Conservation (phyloP, 2,329 filamentous ascomycete species). For the Teratosphaeria epicoccoides region DNA sequence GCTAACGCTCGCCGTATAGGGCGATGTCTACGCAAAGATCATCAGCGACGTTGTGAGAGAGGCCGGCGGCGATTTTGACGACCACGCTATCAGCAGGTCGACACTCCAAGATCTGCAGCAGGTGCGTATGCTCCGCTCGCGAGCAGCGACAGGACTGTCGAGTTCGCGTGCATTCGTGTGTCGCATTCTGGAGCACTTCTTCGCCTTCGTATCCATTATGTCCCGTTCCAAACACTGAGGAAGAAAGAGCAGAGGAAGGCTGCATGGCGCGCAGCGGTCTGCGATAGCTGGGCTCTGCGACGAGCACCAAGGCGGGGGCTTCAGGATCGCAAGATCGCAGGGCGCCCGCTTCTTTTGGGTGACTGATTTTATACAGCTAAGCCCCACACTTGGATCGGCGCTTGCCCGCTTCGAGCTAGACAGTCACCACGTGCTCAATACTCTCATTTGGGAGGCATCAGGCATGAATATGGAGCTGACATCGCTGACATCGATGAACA, state of each 20-base stretch:
- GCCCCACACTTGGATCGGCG: slow-evolving; percentile 12
- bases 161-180: background rate
- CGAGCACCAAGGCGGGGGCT: slow-evolving; percentile 30
- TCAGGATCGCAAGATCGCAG: slow-evolving; percentile 26
- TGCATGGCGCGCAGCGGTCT: background rate
- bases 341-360: slow-evolving; percentile 35
- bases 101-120: slow-evolving; percentile 78
- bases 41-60: slow-evolving; percentile 56
- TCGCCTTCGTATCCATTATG: background rate
- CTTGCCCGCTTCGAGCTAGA: slow-evolving; percentile 26
- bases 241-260: background rate
- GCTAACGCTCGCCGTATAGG: slow-evolving; percentile 33
- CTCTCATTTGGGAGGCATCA: background rate
- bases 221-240: background rate
- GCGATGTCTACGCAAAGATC: slow-evolving; percentile 79
- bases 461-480: background rate
- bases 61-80: slow-evolving; percentile 91
- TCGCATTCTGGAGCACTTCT: background rate
- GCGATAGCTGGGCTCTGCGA: slow-evolving; percentile 3
- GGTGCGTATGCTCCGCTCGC: slow-evolving; percentile 44
- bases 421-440: slow-evolving; percentile 10
- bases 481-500: slow-evolving; percentile 30
- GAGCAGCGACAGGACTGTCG: background rate
- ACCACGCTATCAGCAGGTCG: slow-evolving; percentile 79
- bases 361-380: slow-evolving; percentile 33